phyloP scores from a whole-genome alignment of 2,329 filamentous ascomycete species.

The Neonectria punicea region DNA sequence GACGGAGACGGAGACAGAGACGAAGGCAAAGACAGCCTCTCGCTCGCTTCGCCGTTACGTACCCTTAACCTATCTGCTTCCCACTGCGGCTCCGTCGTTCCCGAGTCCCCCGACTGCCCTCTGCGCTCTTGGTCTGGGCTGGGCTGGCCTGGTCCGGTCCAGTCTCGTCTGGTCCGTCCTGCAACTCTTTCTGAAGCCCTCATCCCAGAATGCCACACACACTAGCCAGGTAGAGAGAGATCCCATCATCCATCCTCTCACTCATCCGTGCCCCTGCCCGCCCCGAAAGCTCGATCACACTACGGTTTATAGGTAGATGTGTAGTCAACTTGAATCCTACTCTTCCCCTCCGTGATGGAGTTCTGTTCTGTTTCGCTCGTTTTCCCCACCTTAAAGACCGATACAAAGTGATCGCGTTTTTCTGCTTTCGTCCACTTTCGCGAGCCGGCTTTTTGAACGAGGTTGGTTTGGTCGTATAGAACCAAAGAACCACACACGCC shows the following conservation, averaged over 20 bases:
- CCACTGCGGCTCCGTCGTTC: not conserved
- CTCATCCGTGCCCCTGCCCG: not conserved
- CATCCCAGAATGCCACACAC: constrained; percentile 18
- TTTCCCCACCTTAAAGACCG: not conserved
- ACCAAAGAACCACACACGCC: not conserved
- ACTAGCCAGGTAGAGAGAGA: constrained; percentile 10
- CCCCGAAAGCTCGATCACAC: constrained; percentile 1
- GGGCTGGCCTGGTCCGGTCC: not conserved
- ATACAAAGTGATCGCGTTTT: not conserved
- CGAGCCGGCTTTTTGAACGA: constrained; percentile 18
- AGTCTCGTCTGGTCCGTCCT: constrained; percentile 5
- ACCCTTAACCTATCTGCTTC: not conserved
- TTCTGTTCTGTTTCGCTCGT: constrained; percentile 7
- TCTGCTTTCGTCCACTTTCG: not conserved
- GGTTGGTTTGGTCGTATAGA: not conserved
- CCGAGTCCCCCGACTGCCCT: not conserved
- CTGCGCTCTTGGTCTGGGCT: not conserved
- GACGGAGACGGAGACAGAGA: not conserved
- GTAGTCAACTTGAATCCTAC: constrained; percentile 6
- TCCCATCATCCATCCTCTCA: not conserved
- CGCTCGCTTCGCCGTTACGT: not conserved
- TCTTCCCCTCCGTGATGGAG: not conserved
- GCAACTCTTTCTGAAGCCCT: constrained; percentile 5
- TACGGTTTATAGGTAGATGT: constrained; percentile 12
- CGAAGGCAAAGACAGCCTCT: not conserved